Evolutionary conservation across 805 yeast genomes (phyloP).

Genomic region (Candida pini): DNA sequence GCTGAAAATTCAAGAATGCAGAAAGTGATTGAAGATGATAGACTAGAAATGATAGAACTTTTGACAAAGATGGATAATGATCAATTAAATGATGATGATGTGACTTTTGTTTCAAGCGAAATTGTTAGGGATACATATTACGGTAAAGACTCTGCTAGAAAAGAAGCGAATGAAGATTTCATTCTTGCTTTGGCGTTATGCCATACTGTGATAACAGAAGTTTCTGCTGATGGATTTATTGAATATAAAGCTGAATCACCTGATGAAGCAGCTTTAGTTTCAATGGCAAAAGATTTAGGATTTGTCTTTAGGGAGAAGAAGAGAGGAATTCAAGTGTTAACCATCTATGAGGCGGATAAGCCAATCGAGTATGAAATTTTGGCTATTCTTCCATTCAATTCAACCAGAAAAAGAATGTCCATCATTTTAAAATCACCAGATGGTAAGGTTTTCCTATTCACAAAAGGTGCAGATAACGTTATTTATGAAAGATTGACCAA

Average conservation of each 20-base stretch:
- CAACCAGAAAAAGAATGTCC: conserved; percentile 78
- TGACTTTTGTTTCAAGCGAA: conserved; percentile 60
- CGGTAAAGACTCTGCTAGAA: conserved; percentile 35
- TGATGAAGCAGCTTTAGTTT: conserved; percentile 77
- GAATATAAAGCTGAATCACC: conserved; percentile 77
- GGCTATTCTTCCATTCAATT: conserved; percentile 57
- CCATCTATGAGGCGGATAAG: conserved; percentile 40
- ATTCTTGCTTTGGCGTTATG: conserved; percentile 66
- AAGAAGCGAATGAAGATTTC: conserved; percentile 47
- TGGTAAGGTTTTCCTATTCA: conserved; percentile 38
- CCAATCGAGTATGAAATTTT: conserved; percentile 42
- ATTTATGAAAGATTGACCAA: conserved; percentile 43
- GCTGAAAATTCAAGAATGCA: conserved; percentile 39
- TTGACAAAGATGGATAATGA: conserved; percentile 37
- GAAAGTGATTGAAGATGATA: conserved; percentile 36
- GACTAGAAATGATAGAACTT: conserved; percentile 39
- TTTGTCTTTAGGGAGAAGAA: conserved; percentile 52
- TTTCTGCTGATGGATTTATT: conserved; percentile 34
- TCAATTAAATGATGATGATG: conserved; percentile 42
- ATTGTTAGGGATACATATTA: conserved; percentile 48
- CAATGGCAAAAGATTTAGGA: conserved; percentile 71
- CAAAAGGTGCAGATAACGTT: conserved; percentile 76
- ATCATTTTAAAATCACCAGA: conserved; percentile 47
- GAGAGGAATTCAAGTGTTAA: conserved; percentile 40
- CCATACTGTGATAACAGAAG: conserved; percentile 68